A percentile compares a stretch with the other conserved stretches of the same genome.
Conservation (phyloP, 2,329 filamentous ascomycete species). For the Colletotrichum chlorophyti region DNA sequence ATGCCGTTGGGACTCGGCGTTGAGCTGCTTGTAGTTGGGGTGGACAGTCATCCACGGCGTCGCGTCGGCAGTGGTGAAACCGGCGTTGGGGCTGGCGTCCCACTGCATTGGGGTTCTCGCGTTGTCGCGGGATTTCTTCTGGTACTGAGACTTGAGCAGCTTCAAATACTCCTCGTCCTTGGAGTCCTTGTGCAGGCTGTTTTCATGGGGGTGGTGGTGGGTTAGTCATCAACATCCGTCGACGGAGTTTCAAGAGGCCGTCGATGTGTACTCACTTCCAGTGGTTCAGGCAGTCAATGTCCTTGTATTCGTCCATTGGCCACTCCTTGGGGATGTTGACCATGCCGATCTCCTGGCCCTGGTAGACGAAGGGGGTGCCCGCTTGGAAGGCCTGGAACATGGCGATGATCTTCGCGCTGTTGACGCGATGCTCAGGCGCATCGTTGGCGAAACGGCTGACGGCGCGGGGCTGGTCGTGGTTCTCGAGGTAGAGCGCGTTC, state of each 20-base stretch:
- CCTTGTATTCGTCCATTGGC: conserved; percentile 71
- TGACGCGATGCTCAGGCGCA: conserved; percentile 52
- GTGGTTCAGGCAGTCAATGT: conserved; percentile 65
- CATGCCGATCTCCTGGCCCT: conserved; percentile 75
- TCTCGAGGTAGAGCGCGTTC: conserved; percentile 71
- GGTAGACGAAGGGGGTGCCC: conserved; percentile 72
- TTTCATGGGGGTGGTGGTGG: not conserved
- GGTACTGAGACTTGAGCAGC: conserved; percentile 52
- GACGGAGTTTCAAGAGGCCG: no score
- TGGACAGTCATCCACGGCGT: conserved; percentile 77
- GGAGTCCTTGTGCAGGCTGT: conserved; percentile 46
- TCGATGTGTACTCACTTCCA: conserved; percentile 53
- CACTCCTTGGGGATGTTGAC: conserved; percentile 67
- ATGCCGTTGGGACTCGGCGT: conserved; percentile 61
- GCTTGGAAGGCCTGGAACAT: conserved; percentile 62
- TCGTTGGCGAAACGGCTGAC: conserved; percentile 62
- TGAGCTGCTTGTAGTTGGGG: conserved; percentile 66
- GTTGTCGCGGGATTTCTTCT: conserved; percentile 71
- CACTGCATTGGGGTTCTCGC: conserved; percentile 77
- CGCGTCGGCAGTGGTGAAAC: conserved; percentile 62
- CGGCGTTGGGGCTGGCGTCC: conserved; percentile 64
- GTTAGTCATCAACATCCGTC: not conserved
- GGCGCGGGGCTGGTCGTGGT: conserved; percentile 70
- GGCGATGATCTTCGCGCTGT: conserved; percentile 66
- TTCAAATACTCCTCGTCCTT: conserved; percentile 46